Base-by-base conservation (phyloP, 352 stramenopile species). In the Nothophytophthora sp. region DNA sequence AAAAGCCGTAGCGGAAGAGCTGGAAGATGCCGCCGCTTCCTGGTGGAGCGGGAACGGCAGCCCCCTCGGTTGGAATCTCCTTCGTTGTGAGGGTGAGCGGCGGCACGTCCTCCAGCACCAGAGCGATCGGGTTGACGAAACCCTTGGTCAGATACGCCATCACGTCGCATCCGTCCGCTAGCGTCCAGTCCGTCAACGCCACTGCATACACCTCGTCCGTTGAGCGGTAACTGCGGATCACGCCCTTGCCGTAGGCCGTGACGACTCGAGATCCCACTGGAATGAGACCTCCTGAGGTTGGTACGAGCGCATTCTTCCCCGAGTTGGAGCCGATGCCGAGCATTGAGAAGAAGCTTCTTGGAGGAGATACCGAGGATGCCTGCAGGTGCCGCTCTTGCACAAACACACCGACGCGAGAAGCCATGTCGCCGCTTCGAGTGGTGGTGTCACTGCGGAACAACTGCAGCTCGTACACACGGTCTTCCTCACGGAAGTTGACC, bases 1-100 rank as follows among this genome's bases (percentile, higher is more conserved):
- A n/a, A n/a, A n/a, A n/a, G n/a, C n/a, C n/a, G n/a, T 41, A 77
- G 4, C 77, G 70, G 33, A 92, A 80, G 12, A 92, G 49, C 33
- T 92, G 82, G 50, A 92, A 86, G 34, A 92, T 74, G 0, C 81
- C 79, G 16, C 76, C 60, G 33, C 79, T 76, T 25, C 70, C 55
- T n/a, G 72, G 50, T 6, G 67, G 39, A 18, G 60, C 36, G 18
- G 38, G 36, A 2, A 49, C n/a, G 5, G 13, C 25, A 18, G 15
- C 18, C 13, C 7, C 23, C 20, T 11, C 29, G 16, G 32, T 16
- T n/a, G 47, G 32, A 1, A 43, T 11, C 11, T 56, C 41, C 32
- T 72, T 72, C 1, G 52, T 55, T 5, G 47, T 44, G 3, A 80
- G 50, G 33, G 73, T 51, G 11, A 83, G 48, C 0, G 52, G 5